Evolutionary conservation across 192 early-diverging fungal genomes (phyloP).

Genomic region (Podila minutissima): DNA sequence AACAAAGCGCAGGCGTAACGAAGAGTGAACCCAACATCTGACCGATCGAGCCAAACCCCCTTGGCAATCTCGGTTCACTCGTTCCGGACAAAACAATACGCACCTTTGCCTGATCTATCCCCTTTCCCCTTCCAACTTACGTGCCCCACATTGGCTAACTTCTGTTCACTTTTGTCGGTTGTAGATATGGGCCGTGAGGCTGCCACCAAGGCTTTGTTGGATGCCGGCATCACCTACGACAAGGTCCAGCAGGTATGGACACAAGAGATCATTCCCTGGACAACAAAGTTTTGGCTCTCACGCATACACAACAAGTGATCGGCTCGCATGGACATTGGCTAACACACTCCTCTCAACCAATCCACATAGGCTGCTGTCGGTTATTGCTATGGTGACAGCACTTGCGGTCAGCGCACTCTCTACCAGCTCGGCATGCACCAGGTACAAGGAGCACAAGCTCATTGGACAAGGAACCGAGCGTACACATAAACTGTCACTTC

Average conservation of each 20-base stretch:
- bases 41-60: neutral
- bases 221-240: constrained; percentile 77
- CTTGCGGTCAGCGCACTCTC: constrained; percentile 74
- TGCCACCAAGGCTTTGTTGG: constrained; percentile 73
- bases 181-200: constrained; percentile 70
- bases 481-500: too few species aligned
- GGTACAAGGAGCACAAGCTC: constrained; percentile 11
- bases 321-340: neutral
- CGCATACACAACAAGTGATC: neutral
- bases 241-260: constrained; percentile 60
- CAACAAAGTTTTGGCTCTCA: neutral
- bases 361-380: constrained; percentile 49
- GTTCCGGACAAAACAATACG: too few species aligned
- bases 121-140: too few species aligned
- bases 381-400: constrained; percentile 71
- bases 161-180: neutral
- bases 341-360: too few species aligned
- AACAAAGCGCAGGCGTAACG: neutral
- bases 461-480: too few species aligned
- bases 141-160: constrained; percentile 5
- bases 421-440: constrained; percentile 83
- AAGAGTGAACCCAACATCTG: constrained; percentile 3
- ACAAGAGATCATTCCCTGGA: neutral
- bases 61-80: too few species aligned
- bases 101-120: too few species aligned